These are phyloP conservation scores for Arxiozyma heterogenica DNA, from an alignment of 1,139 yeast genomes.

Conservation along the genomic window DNA sequence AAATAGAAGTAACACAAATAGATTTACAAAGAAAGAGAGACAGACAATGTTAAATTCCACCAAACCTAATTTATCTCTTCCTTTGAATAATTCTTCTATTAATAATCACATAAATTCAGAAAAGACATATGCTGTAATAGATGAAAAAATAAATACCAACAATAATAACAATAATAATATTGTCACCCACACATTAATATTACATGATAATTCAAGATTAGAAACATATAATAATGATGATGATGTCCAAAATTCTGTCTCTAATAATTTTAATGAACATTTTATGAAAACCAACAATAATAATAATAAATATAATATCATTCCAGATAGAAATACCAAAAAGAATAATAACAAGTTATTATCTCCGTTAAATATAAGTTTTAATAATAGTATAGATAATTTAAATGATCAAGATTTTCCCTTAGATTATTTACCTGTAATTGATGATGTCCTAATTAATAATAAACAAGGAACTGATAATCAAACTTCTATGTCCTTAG, in stretches of 20 bases:
- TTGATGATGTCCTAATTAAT: constrained; percentile 12
- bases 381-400: background rate
- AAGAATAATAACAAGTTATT: background rate
- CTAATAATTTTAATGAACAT: too few species aligned
- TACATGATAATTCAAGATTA: background rate
- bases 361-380: constrained; percentile 1
- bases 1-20: too few species aligned
- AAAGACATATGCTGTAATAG: background rate
- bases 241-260: background rate
- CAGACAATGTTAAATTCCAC: background rate
- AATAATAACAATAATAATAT: background rate
- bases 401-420: constrained; percentile 49
- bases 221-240: background rate
- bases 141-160: background rate
- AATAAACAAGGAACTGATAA: background rate
- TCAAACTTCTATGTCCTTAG: background rate
- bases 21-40: too few species aligned
- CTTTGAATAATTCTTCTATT: background rate
- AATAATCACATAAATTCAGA: background rate
- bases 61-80: background rate
- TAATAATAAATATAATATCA: background rate
- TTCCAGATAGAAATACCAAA: background rate
- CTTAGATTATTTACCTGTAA: constrained; percentile 48
- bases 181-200: background rate
- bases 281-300: background rate